Conservation (phyloP, 169 alveolate species). For the Eimeria maxima region DNA sequence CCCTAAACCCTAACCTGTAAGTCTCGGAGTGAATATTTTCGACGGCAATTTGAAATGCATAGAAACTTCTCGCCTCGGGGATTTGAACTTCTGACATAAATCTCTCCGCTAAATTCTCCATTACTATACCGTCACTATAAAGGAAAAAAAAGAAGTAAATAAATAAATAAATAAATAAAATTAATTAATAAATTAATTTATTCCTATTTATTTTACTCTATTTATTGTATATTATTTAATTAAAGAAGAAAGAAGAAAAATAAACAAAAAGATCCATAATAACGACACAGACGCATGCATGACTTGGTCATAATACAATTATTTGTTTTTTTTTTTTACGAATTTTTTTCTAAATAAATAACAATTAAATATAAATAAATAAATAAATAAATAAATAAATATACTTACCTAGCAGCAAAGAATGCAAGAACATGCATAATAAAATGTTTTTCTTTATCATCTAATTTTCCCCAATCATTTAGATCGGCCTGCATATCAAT, state of each 20-base stretch:
- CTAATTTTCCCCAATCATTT: constrained; percentile 96
- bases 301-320: no score
- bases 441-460: constrained; percentile 94
- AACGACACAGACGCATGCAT: no score
- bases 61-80: constrained; percentile 98
- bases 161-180: neutral
- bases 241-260: no score
- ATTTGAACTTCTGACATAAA: constrained; percentile 97
- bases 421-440: constrained; percentile 94
- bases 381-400: neutral
- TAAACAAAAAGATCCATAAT: no score
- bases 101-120: constrained; percentile 97
- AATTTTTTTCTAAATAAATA: neutral
- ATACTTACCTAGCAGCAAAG: constrained; percentile 94
- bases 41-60: constrained; percentile 98
- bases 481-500: constrained; percentile 97
- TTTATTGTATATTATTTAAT: no score
- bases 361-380: neutral
- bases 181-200: no score
- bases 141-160: neutral
- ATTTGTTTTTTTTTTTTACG: no score
- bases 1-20: constrained; percentile 89
- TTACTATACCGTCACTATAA: constrained; percentile 98
- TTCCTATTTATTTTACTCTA: no score
- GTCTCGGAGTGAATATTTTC: constrained; percentile 99